Evolutionary conservation across 257 asterid genomes (phyloP), one percentile per base, ranked within the genome.

Genomic region (Voacanga thouarsii): DNA sequence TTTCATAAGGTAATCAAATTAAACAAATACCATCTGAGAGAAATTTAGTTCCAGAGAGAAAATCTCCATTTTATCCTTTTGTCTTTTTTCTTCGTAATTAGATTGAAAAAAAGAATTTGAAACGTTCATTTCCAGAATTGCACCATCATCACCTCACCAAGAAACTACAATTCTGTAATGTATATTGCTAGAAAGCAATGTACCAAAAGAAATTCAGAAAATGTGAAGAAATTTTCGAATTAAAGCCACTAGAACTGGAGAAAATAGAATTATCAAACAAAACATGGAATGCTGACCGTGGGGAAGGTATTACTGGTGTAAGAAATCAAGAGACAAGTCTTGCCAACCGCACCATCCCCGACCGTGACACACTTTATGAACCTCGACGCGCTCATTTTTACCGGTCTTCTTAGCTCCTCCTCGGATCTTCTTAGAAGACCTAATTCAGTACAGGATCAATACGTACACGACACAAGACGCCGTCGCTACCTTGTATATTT

Each of bases 251-350:
- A 12, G 44, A 64, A 49, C 12, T 45, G 65, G 53, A 39, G 49
- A 30, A 65, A 67, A 74, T 30, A n/a, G 7, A 33, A 26, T 15
- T 50, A 68, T 59, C 18, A 33, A 26, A 9, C 50, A 63, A 12
- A 44, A 69, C 7, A 6, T 63, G 51, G 66, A 69, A 72, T 72
- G 74, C 81, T 65, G 71, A 93, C 98, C 93, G 98, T 93, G 79
- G 98, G 98, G 78, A 93, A 93, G 78, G 98, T 93, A 89, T 86
- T 86, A 87, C 89, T 86, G 80, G 89, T 86, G 83, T 86, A 86
- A 69, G 89, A 86, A 80, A 86, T 86, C 89, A 86, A 83, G 82
- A 86, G 89, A 81, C 87, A 83, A 18, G 89, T 86, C 79, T 86
- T 86, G 70, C 89, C 89, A 47, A 86, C 89, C 23, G 89, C 89